These are phyloP conservation scores for Ceratocystis eucalypticola DNA, from an alignment of 2,329 filamentous ascomycete species.

Conservation along the genomic window DNA sequence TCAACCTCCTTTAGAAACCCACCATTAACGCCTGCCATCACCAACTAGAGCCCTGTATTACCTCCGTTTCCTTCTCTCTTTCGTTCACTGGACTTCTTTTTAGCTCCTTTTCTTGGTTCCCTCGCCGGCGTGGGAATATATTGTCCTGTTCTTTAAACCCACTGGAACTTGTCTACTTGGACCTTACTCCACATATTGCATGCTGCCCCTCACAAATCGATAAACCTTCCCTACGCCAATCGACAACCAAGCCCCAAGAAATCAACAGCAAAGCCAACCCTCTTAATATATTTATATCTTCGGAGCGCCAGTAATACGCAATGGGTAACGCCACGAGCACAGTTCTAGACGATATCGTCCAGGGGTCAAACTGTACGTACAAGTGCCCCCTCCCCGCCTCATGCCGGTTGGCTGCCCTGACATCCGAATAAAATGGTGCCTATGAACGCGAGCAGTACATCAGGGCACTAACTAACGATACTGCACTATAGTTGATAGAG, in stretches of 20 bases:
- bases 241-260: background rate
- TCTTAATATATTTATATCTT: background rate
- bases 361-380: constrained; percentile 76
- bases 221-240: background rate
- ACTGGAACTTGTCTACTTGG: background rate
- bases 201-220: background rate
- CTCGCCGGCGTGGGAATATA: constrained; percentile 2
- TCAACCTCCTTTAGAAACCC: constrained; percentile 4
- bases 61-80: background rate
- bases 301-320: constrained; percentile 19
- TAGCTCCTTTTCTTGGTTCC: background rate
- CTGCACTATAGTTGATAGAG: constrained; percentile 62
- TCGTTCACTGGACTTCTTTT: background rate
- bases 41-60: background rate
- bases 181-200: background rate
- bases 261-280: background rate
- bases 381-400: constrained; percentile 21
- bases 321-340: constrained; percentile 59
- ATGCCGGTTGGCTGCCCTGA: too few relatives aligned
- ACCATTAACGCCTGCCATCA: background rate
- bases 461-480: constrained; percentile 48
- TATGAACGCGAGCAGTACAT: constrained; percentile 55
- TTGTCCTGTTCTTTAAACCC: background rate
- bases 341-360: constrained; percentile 89
- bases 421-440: too few relatives aligned